These are phyloP conservation scores for Trifolium pratense DNA, from an alignment of 306 rosid genomes.

Conservation along the genomic window DNA sequence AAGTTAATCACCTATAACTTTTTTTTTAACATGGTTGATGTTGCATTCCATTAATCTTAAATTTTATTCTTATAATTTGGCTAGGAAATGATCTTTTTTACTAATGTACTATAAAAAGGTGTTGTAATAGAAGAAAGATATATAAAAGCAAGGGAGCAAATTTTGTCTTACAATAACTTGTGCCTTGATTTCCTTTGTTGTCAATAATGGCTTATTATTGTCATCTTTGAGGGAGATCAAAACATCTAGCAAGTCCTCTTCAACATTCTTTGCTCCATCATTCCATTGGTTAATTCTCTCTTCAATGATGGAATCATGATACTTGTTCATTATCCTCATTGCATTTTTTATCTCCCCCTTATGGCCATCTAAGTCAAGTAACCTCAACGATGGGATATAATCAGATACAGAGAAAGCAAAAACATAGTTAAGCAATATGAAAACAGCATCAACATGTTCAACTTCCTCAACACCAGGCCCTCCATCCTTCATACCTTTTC, in stretches of 20 bases:
- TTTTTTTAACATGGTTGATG: no score
- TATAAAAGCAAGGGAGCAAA: no score
- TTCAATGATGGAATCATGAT: constrained; percentile 46
- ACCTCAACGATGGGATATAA: constrained; percentile 26
- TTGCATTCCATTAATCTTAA: no score
- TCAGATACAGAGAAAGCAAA: not conserved
- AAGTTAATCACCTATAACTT: no score
- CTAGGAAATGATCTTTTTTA: no score
- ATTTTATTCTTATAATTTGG: no score
- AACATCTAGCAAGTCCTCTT: constrained; percentile 54
- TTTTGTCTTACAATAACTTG: constrained; percentile 25
- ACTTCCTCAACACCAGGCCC: not conserved
- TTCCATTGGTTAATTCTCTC: constrained; percentile 46
- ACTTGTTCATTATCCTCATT: constrained; percentile 21
- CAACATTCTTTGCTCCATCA: constrained; percentile 38
- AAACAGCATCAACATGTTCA: not conserved
- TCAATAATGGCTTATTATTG: constrained; percentile 28
- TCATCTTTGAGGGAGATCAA: constrained; percentile 42
- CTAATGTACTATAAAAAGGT: no score
- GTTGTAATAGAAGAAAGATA: not conserved
- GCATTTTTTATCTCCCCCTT: constrained; percentile 26
- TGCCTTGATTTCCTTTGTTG: constrained; percentile 51
- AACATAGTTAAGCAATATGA: not conserved
- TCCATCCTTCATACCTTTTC: not conserved
- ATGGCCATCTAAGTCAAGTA: constrained; percentile 49